These are phyloP conservation scores for Haematococcus lacustris DNA, from an alignment of 139 green algal species.

Conservation along the genomic window DNA sequence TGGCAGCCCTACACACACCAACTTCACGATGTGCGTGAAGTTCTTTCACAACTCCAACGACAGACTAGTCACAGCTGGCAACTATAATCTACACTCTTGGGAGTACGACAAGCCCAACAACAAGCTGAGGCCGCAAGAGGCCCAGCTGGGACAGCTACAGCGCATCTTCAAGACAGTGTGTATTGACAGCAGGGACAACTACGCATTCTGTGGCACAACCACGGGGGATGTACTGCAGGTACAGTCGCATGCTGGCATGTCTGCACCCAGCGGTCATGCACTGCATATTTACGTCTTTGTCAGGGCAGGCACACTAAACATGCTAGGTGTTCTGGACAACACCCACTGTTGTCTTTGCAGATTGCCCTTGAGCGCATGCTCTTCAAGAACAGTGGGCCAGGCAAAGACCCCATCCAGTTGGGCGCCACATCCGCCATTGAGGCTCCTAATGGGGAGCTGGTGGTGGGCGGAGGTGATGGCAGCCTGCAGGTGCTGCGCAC, in stretches of 20 bases:
- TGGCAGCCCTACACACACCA: slow-evolving; percentile 56
- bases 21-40: slow-evolving; percentile 56
- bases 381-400: slow-evolving; percentile 61
- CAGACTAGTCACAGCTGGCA: slow-evolving; percentile 61
- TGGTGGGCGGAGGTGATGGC: slow-evolving; percentile 59
- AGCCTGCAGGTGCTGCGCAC: slow-evolving; percentile 28
- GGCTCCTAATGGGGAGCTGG: slow-evolving; percentile 34
- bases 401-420: slow-evolving; percentile 43
- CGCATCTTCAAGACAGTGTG: slow-evolving; percentile 53
- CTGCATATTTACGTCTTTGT: no score
- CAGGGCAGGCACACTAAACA: no score
- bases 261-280: no score
- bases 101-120: slow-evolving; percentile 61
- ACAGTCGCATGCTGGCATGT: no score
- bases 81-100: slow-evolving; percentile 68
- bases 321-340: no score
- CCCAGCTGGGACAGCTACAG: slow-evolving; percentile 60
- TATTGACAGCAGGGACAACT: slow-evolving; percentile 59
- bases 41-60: slow-evolving; percentile 67
- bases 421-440: slow-evolving; percentile 35
- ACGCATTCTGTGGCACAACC: slow-evolving; percentile 62
- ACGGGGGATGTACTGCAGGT: slow-evolving; percentile 76
- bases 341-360: no score
- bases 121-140: slow-evolving; percentile 57
- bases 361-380: slow-evolving; percentile 50